phyloP scores from a whole-genome alignment of 345 rosid species.

The Anacardium occidentale region DNA sequence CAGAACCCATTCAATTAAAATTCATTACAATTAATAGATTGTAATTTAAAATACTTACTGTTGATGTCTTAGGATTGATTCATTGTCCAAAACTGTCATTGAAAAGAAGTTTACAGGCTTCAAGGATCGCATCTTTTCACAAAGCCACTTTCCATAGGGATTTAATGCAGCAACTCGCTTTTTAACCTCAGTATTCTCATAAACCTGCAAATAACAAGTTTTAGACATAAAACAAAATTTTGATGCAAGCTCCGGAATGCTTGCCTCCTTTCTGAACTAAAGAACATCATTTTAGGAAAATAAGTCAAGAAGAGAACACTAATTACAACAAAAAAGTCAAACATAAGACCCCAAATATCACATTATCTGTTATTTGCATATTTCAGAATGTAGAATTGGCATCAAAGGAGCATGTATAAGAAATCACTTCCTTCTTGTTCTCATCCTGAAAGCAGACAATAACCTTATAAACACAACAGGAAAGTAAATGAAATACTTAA shows the following conservation, averaged over 20 bases:
- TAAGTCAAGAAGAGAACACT: not conserved
- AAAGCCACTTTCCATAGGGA: constrained; percentile 88
- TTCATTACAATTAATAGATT: not conserved
- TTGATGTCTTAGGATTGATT: constrained; percentile 73
- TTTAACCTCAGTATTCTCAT: constrained; percentile 92
- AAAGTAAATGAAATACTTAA: constrained; percentile 2
- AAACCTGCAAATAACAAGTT: constrained; percentile 57
- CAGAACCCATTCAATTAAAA: not conserved
- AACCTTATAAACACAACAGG: not conserved
- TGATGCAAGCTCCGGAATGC: constrained; percentile 2
- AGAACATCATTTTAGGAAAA: not conserved
- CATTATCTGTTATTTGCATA: not conserved
- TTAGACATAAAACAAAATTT: constrained; percentile 8
- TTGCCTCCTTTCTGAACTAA: not conserved
- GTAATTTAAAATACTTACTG: constrained; percentile 52
- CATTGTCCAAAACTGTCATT: constrained; percentile 68
- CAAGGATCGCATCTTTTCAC: constrained; percentile 68
- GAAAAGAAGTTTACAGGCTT: constrained; percentile 70
- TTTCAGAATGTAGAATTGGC: not conserved
- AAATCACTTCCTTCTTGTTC: not conserved
- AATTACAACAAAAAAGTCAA: not conserved
- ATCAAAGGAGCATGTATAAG: not conserved
- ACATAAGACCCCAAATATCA: not conserved
- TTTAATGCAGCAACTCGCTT: constrained; percentile 70
- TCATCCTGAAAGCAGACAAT: not conserved